Conservation (phyloP, 345 rosid species). For the Noccaea caerulescens region DNA sequence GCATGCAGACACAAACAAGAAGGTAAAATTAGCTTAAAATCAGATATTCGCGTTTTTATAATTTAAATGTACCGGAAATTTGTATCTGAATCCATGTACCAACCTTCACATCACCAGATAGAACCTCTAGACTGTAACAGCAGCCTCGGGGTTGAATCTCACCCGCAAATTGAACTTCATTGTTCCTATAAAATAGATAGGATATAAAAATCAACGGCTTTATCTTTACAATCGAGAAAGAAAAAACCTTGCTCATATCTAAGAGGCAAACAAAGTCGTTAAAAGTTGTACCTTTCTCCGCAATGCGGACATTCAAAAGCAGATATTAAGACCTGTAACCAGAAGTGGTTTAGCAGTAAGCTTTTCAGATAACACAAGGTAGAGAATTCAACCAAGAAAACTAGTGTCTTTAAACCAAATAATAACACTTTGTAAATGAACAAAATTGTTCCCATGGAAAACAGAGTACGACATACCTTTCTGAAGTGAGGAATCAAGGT, state of each 20-base stretch:
- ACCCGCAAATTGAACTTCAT: conserved; percentile 96
- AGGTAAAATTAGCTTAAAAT: conserved; percentile 10
- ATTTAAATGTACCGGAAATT: too few species aligned
- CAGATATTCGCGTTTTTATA: not conserved
- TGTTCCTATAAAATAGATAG: conserved; percentile 56
- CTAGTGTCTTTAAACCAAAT: not conserved
- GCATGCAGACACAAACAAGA: conserved; percentile 39
- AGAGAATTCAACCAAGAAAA: conserved; percentile 6
- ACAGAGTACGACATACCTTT: conserved; percentile 54
- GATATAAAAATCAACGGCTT: not conserved
- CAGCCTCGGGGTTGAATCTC: conserved; percentile 86
- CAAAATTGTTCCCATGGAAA: not conserved
- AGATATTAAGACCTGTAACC: conserved; percentile 74
- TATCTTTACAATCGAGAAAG: not conserved
- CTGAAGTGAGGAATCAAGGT: conserved; percentile 89
- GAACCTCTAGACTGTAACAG: conserved; percentile 59
- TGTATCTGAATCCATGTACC: not conserved
- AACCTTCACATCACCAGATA: conserved; percentile 73
- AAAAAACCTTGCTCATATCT: not conserved
- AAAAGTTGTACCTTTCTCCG: conserved; percentile 69
- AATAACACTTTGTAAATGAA: not conserved
- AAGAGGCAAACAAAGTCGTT: not conserved
- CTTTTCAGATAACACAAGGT: conserved; percentile 11
- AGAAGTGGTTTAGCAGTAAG: conserved; percentile 10
- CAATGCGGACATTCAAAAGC: conserved; percentile 94